These are phyloP conservation scores for Cyclocybe aegerita DNA, from an alignment of 768 basidiomycete genomes.

Conservation along the genomic window DNA sequence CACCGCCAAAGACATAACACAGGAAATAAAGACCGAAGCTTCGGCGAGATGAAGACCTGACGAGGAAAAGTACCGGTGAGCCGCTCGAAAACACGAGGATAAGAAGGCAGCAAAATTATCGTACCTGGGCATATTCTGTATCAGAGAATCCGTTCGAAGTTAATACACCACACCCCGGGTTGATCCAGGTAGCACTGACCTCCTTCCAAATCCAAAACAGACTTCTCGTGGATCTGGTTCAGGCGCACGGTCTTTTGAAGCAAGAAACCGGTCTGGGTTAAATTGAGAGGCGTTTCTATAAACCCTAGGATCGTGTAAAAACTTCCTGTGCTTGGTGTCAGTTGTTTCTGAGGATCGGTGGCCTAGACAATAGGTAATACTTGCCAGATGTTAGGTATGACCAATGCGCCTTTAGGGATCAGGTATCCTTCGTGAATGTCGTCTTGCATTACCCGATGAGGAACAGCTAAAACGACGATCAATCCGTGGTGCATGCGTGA, in stretches of 20 bases:
- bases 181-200: constrained; percentile 33
- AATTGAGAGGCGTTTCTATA: constrained; percentile 57
- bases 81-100: constrained; percentile 5
- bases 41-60: constrained; percentile 55
- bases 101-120: constrained; percentile 1
- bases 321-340: constrained; percentile 33
- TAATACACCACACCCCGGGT: constrained; percentile 1
- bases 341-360: background rate
- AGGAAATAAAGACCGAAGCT: constrained; percentile 50
- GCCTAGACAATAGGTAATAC: constrained; percentile 3
- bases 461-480: constrained; percentile 35
- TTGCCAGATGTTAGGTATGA: constrained; percentile 53
- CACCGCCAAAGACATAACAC: constrained; percentile 51
- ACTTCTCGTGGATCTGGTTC: constrained; percentile 58
- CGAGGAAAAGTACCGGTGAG: background rate
- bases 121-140: constrained; percentile 50
- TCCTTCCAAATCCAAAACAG: constrained; percentile 72
- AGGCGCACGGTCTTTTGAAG: constrained; percentile 36
- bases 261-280: constrained; percentile 60
- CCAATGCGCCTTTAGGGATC: constrained; percentile 57
- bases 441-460: constrained; percentile 58
- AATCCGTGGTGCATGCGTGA: background rate
- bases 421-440: constrained; percentile 62
- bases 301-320: constrained; percentile 52
- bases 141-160: constrained; percentile 3